Evolutionary conservation across 306 rosid species (phyloP), one percentile per base, ranked within the genome.

Genomic region (Geum urbanum): DNA sequence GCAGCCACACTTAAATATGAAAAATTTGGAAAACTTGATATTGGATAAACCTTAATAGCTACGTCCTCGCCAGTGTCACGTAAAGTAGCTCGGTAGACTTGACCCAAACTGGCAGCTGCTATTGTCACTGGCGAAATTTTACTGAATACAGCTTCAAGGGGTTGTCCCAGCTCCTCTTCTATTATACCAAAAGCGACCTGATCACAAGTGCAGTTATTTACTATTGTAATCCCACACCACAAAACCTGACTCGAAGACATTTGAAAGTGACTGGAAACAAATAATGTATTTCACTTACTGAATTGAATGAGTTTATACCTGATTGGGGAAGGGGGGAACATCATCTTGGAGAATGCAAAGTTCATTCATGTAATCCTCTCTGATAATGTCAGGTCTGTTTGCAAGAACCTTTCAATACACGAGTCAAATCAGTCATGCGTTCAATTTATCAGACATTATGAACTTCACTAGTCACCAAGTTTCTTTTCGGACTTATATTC

Each of bases 311-410:
- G 51, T 11, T 57, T 73, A 71, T 74, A 94, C 99, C 88, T 91
- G 84, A 79, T 89, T 91, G 62, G 99, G 97, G 82, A 94, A 94
- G 67, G 99, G 49, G 63, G 99, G 99, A 82, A 94, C 99, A 14
- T 94, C 99, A 70, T 94, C 97, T 82, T 94, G 99, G 80, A 94
- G 99, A 80, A 94, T 91, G 87, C 99, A 94, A 48, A 94, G 97
- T 70, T 94, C 99, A 79, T 89, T 94, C 99, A 94, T 91, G 79
- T 94, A 94, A 84, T 94, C 99, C 88, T 94, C 99, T 84, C 99
- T 87, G 20, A 94, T 91, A 71, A 94, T 94, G 74, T 94, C 99
- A 7, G 99, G 99, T 83, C 99, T 85, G 84, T 84, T 94, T 52
- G 99, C 99, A 81, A 94, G 97, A 74, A 94, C 98, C 98, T 94